Evolutionary conservation across 306 rosid genomes (phyloP).

Genomic region (Cajanus cajan): DNA sequence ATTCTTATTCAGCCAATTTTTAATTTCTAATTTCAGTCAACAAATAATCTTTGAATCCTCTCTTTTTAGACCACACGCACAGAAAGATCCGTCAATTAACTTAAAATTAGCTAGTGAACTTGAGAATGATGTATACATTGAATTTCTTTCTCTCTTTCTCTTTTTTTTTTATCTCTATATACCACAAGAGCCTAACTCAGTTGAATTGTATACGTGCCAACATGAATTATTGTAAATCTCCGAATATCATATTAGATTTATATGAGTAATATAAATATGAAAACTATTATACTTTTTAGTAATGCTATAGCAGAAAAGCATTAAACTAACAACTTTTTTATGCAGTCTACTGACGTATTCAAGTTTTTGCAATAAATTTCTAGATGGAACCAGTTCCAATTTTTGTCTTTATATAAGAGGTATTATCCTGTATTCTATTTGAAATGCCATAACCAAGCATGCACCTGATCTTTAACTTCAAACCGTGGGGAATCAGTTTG

Average conservation of each 20-base stretch:
- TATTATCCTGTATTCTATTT: neutral
- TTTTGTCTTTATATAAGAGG: neutral
- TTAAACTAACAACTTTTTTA: too few species aligned
- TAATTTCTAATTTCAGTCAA: neutral
- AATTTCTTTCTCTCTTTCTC: too few species aligned
- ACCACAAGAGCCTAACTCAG: too few species aligned
- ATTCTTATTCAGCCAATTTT: neutral
- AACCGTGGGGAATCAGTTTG: neutral
- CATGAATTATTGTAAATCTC: too few species aligned
- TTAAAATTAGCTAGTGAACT: neutral
- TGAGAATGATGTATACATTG: neutral
- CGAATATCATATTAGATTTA: too few species aligned
- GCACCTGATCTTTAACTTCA: neutral
- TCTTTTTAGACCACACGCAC: too few species aligned
- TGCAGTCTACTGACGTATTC: neutral
- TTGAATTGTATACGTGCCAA: too few species aligned
- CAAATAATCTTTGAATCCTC: neutral
- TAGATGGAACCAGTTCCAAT: neutral
- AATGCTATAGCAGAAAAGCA: too few species aligned
- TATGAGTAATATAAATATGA: too few species aligned
- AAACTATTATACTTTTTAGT: too few species aligned
- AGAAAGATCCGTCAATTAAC: neutral
- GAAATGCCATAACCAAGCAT: neutral
- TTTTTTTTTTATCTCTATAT: too few species aligned
- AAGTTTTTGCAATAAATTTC: neutral